phyloP scores from a whole-genome alignment of 176 grass and related monocot species.

The Musa beccarii region DNA sequence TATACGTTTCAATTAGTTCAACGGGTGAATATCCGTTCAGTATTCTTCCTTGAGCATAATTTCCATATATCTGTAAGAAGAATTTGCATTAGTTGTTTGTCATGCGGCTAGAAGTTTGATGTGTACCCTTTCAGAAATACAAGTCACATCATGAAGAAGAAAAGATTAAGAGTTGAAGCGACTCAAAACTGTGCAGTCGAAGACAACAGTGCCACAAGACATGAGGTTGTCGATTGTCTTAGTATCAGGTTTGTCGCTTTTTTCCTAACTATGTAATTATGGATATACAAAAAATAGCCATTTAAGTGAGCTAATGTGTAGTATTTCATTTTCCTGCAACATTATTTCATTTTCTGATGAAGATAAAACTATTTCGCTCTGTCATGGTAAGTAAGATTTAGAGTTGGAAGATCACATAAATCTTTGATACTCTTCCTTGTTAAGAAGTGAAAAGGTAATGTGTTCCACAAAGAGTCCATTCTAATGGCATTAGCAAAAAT shows the following conservation, averaged over 20 bases:
- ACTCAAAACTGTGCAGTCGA: not conserved
- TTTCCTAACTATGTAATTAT: no score
- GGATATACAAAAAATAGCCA: not conserved
- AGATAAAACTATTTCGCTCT: not conserved
- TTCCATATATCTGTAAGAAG: constrained; percentile 44
- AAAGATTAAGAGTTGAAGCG: not conserved
- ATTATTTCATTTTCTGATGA: no score
- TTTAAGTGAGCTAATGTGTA: not conserved
- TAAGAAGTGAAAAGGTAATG: no score
- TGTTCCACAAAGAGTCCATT: no score
- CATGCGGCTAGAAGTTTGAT: not conserved
- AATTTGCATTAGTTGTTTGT: not conserved
- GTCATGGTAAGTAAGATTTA: not conserved
- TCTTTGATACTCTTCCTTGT: no score
- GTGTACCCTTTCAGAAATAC: not conserved
- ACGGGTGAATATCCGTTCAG: constrained; percentile 54
- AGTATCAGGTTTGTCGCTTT: not conserved
- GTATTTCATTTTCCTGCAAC: no score
- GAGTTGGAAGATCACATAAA: no score
- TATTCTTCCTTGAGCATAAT: constrained; percentile 52
- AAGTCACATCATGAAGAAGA: not conserved
- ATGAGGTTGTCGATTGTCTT: not conserved
- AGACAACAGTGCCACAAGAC: not conserved
- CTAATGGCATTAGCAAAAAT: not conserved
- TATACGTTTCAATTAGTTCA: constrained; percentile 58